These are phyloP conservation scores for Drosera capensis DNA, from an alignment of 148 eudicot genomes.

Conservation along the genomic window DNA sequence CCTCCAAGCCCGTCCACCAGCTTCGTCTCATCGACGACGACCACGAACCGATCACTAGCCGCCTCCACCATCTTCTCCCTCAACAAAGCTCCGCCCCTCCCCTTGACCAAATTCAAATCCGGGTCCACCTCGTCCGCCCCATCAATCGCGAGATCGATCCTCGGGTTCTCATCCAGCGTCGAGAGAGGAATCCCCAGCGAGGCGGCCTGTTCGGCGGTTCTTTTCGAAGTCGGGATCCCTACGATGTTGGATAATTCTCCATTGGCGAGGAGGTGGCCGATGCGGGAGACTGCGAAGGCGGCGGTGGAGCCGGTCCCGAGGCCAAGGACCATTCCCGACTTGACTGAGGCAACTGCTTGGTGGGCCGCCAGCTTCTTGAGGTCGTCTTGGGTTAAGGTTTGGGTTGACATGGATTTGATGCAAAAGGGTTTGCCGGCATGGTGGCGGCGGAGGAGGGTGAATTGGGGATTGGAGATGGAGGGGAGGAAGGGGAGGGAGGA, in stretches of 20 bases:
- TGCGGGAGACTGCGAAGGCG: constrained; percentile 67
- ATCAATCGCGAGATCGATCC: constrained; percentile 76
- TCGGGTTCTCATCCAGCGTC: constrained; percentile 54
- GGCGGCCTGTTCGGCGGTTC: constrained; percentile 12
- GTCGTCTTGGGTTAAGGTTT: constrained; percentile 64
- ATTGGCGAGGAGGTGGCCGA: constrained; percentile 45
- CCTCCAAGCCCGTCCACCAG: constrained; percentile 39
- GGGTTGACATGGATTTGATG: constrained; percentile 40
- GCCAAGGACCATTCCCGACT: constrained; percentile 86
- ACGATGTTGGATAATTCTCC: constrained; percentile 53
- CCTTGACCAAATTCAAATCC: constrained; percentile 43
- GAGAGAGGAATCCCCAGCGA: constrained; percentile 49
- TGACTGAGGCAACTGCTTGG: constrained; percentile 78
- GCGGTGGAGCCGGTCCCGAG: constrained; percentile 95
- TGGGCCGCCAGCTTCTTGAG: constrained; percentile 93
- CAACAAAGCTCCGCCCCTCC: constrained; percentile 41
- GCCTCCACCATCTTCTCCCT: constrained; percentile 57
- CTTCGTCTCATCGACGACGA: constrained; percentile 51
- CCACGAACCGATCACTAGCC: constrained; percentile 34
- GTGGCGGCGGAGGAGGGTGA: too few relatives aligned
- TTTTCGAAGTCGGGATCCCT: constrained; percentile 76
- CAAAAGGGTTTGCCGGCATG: constrained; percentile 9
- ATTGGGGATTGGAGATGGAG: too few relatives aligned
- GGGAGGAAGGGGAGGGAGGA: too few relatives aligned
- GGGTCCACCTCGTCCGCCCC: constrained; percentile 98